Base-by-base conservation (phyloP, 2,329 filamentous ascomycete genomes). In the Talaromyces albobiverticillius region DNA sequence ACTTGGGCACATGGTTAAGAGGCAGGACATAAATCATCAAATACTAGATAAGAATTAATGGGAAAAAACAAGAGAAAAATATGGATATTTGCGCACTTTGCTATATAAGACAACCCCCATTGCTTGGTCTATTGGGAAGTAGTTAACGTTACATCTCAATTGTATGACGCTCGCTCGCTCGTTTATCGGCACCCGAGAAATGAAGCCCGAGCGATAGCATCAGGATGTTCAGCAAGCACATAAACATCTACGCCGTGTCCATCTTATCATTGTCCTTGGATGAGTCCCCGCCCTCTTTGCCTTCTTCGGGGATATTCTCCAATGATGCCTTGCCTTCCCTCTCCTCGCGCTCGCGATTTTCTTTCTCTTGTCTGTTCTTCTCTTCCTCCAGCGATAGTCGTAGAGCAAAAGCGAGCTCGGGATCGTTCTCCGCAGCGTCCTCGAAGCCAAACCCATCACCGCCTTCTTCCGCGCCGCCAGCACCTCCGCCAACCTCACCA, bases 361-460 rank as follows among this genome's bases (percentile, higher is more conserved):
- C 85, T 75, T 90, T 90, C 71, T 96, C 92, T 74, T 95, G 87
- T 65, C 94, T 81, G 58, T 92, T 92, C 78, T 95, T 95, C 75
- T 99, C 94, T 71, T 99, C 94, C 71, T 99, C 94, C 83, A 95
- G 90, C 73, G 90, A 95, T 90, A 99, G 96, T 60, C 94, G 86
- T 69, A 99, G 79, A 50, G 94, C 94, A 62, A 99, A 83, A 20
- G 94, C 94, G 67, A 99, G 78, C 72, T 99, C 94, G 3, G 94
- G 94, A 68, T 99, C 94, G 41, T 72, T 69, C 66, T 92, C 82
- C 51, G 87, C 88, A 13, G 93, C 92, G 71, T 97, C 94, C 63
- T 91, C 89, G 64, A 90, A 95, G 58, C 87, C 84, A 61, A 81
- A 81, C 31, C 77, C 82, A 54, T 77, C 80, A 41, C 76, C 76